Base-by-base conservation (phyloP, 257 asterid genomes). In the Scutellaria galericulata region DNA sequence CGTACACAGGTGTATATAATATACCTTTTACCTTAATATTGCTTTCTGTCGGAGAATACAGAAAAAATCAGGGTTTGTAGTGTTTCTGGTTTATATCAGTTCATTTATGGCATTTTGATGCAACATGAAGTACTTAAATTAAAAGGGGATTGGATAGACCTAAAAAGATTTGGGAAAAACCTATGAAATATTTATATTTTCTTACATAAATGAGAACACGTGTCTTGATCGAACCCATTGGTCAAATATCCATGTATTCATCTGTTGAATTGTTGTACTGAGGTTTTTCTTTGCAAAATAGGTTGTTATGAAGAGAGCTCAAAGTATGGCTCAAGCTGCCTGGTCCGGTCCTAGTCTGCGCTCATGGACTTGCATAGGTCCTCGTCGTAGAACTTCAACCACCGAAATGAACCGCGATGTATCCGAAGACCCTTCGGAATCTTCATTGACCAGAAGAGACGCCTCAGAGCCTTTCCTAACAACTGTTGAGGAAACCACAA, bases 271-370 rank as follows among this genome's bases (percentile, higher is more conserved):
- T 56, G 22, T 14, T 46, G 5, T 63, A 41, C 39, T 73, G 50
- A 59, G 39, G 44, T 41, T 68, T 57, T 59, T 65, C 42, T 58
- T 41, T 35, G 53, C 20, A 60, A 76, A 52, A 46, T 72, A 91
- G 99, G 96, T 95, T 3, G 99, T 95, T 48, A 88, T 95, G 99
- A 91, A 76, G 88, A 90, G 95, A 84, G 99, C 99, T 50, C 97
- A 92, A 66, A 91, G 87, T 83, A 94, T 94, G 97, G 99, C 98
- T 48, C 98, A 88, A 80, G 96, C 98, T 7, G 99, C 99, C 42
- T 88, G 91, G 90, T 77, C 94, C 9, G 86, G 96, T 12, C 98
- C 99, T 22, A 62, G 83, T 56, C 75, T 89, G 31, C 83, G 80
- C 6, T 84, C 99, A 37, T 92, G 99, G 99, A 87, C 99, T 15